These are phyloP conservation scores for Globisporangium echinulatum DNA, from an alignment of 352 stramenopile species.

Conservation along the genomic window DNA sequence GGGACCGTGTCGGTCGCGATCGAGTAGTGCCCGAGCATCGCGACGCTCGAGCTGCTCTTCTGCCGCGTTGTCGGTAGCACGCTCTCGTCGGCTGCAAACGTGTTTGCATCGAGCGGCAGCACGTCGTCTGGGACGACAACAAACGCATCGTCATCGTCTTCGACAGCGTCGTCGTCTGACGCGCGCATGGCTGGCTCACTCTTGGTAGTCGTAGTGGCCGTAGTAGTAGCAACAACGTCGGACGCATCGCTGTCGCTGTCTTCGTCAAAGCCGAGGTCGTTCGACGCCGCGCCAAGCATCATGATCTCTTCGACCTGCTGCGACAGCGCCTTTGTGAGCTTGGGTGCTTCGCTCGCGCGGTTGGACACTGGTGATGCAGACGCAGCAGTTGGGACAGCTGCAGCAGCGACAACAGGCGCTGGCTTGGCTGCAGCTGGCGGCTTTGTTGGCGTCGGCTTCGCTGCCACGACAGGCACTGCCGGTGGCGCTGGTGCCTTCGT, in stretches of 20 bases:
- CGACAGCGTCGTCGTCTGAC: slow-evolving; percentile 6
- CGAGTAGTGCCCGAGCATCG: slow-evolving; percentile 71
- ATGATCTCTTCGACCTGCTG: slow-evolving; percentile 20
- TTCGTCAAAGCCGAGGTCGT: slow-evolving; percentile 43
- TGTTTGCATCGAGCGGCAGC: slow-evolving; percentile 1
- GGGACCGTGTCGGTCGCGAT: slow-evolving; percentile 49
- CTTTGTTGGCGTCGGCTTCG: background rate
- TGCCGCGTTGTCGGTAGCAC: slow-evolving; percentile 20
- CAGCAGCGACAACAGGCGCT: background rate
- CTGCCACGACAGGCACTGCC: background rate
- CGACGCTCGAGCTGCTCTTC: slow-evolving; percentile 56
- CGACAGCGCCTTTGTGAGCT: slow-evolving; percentile 9
- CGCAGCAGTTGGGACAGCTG: slow-evolving; percentile 8
- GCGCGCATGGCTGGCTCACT: background rate
- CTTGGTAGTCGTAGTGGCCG: background rate
- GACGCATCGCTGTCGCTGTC: slow-evolving; percentile 21
- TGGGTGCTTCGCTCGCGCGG: background rate
- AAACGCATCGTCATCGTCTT: background rate
- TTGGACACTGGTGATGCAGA: background rate
- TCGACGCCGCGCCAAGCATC: slow-evolving; percentile 30
- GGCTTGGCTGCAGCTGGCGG: background rate
- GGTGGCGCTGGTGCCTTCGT: slow-evolving; percentile 1
- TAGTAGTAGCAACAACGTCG: background rate
- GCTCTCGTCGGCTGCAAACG: slow-evolving; percentile 11
- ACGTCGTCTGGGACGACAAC: slow-evolving; percentile 1